Base-by-base conservation (phyloP, 768 basidiomycete genomes). In the Russula virescens region DNA sequence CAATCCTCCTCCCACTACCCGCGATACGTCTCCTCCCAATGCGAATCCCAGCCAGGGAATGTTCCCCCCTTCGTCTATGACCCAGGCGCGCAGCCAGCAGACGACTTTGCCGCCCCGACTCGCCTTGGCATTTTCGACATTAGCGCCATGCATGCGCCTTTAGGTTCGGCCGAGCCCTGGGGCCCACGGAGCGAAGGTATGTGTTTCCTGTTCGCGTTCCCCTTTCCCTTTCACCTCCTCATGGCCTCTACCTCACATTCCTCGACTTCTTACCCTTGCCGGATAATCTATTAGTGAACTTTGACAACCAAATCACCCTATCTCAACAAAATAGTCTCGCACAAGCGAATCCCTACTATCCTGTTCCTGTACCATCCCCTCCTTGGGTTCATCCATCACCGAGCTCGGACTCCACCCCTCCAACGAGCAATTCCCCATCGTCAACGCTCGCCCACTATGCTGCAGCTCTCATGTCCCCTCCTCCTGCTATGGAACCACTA, bases 331-430 rank as follows among this genome's bases (percentile, higher is more conserved):
- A 47, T n/a, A 50, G 58, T 16, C 58, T 64, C 21, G 58, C 53
- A 10, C 47, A 60, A 0, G 42, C 58, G 2, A 64, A 60, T n/a
- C 48, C 63, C 1, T 55, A 40, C 35, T 60, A 64, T 13, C 53
- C 58, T 23, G 14, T 64, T 21, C 48, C 58, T 19, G 62, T 18
- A 2, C 47, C 53, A 23, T 55, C 58, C 13, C 58, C 63, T 26
- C 63, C 63, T 26, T 64, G 63, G 63, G 21, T 59, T 9, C 58
- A 64, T 42, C 23, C 63, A 3, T 55, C 63, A 28, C 63, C 63
- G 6, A 50, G 47, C 31, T 64, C 63, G 13, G 63, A 64, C 19
- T 26, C 47, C 10, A 60, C 52, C 16, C 46, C 53, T 6, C 52
- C 63, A 0, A n/a, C 58, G n/a, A 60, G 49, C 52, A 64, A 49